A percentile compares a stretch with the other conserved stretches of the same genome.
Conservation (phyloP, 148 eudicot species). For the Silene conica region DNA sequence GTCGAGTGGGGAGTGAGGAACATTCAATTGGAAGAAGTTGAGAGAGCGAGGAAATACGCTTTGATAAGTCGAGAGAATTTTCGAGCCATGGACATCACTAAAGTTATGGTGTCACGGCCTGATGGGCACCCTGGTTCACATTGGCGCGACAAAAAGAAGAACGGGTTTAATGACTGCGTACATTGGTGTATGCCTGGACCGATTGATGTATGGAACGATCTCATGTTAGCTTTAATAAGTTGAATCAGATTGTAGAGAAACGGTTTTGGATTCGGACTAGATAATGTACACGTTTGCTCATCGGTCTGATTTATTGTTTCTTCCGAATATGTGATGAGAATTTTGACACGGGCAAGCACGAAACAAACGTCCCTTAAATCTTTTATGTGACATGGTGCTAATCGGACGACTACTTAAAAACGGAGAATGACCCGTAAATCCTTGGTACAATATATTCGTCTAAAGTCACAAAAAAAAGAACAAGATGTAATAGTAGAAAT, state of each 20-base stretch:
- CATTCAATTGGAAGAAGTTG: constrained; percentile 41
- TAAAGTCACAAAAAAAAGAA: neutral
- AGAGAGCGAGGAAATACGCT: constrained; percentile 25
- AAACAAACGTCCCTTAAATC: no score
- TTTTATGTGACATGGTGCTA: no score
- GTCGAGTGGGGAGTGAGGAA: constrained; percentile 35
- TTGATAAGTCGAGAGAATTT: constrained; percentile 19
- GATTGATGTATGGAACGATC: constrained; percentile 50
- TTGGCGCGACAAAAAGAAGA: constrained; percentile 36
- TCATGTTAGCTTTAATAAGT: constrained; percentile 31
- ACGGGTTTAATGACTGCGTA: constrained; percentile 43
- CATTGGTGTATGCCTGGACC: constrained; percentile 79
- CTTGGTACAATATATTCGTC: no score
- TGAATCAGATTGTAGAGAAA: neutral
- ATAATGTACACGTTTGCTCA: neutral
- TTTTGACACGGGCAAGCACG: no score
- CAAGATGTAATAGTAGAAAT: neutral
- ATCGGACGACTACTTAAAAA: no score
- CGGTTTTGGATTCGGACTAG: neutral
- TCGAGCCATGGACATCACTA: constrained; percentile 38
- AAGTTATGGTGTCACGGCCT: constrained; percentile 44
- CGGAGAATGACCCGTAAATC: no score
- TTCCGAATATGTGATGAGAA: no score
- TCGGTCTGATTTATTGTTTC: no score
- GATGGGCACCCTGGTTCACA: constrained; percentile 62